Evolutionary conservation across 2,329 filamentous ascomycete species (phyloP).

Genomic region (Beauveria sp.): DNA sequence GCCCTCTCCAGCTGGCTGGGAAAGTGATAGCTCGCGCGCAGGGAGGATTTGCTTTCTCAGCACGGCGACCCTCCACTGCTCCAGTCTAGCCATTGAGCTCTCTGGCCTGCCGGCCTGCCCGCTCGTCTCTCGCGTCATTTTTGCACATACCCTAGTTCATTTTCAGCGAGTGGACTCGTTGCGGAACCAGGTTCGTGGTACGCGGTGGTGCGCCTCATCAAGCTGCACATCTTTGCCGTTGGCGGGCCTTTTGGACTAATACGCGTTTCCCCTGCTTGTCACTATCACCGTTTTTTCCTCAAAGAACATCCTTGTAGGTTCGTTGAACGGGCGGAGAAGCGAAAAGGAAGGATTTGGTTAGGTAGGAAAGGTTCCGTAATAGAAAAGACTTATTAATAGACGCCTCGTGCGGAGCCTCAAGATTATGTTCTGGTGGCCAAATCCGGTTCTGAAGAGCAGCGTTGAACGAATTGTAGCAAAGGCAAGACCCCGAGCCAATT

Average conservation of each 20-base stretch:
- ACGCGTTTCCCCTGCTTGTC: background rate
- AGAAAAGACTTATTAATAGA: background rate
- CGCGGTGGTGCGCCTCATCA: constrained; percentile 2
- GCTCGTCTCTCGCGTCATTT: constrained; percentile 12
- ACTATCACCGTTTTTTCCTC: background rate
- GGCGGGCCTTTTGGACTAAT: background rate
- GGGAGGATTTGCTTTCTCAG: constrained; percentile 15
- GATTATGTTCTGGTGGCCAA: background rate
- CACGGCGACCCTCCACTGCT: background rate
- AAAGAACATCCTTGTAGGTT: constrained; percentile 1
- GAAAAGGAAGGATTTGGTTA: background rate
- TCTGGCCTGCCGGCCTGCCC: background rate
- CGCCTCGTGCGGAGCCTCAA: constrained; percentile 1
- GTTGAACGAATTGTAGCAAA: background rate
- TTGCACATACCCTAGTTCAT: background rate
- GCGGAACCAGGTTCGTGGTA: constrained; percentile 10
- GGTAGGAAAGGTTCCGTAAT: background rate
- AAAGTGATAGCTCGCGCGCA: constrained; percentile 20
- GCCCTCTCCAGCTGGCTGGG: background rate
- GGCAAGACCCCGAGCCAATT: background rate
- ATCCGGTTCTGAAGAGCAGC: background rate
- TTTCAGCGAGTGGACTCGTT: constrained; percentile 1
- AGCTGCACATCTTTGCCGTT: background rate
- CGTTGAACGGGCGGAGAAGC: background rate
- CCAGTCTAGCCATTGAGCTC: background rate